These are phyloP conservation scores for Dictyophora rubrovolvata DNA, from an alignment of 768 basidiomycete species.

Conservation along the genomic window DNA sequence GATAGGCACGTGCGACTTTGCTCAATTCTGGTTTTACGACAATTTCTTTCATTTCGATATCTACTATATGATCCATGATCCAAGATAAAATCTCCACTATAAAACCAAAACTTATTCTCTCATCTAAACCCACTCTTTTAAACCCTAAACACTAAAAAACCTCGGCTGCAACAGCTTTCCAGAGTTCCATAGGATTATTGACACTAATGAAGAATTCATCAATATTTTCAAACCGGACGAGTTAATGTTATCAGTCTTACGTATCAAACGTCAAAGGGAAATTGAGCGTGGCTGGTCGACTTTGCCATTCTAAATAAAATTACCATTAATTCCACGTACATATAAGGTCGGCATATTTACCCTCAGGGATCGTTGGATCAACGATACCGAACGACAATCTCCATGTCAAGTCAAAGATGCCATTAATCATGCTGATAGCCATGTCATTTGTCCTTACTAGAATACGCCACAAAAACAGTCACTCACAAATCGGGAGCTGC, in stretches of 20 bases:
- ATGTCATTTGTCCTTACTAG: background rate
- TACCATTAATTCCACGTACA: background rate
- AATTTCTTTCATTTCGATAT: too few relatives aligned
- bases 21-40: too few relatives aligned
- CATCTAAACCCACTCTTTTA: background rate
- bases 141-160: background rate
- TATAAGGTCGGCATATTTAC: constrained; percentile 20
- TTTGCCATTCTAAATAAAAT: constrained; percentile 10
- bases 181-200: constrained; percentile 46
- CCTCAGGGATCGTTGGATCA: constrained; percentile 43
- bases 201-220: constrained; percentile 25
- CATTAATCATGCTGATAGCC: constrained; percentile 36
- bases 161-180: constrained; percentile 32
- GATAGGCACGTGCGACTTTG: too few relatives aligned
- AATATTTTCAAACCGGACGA: background rate
- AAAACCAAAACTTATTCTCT: too few relatives aligned
- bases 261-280: constrained; percentile 15
- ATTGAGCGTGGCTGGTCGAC: constrained; percentile 5
- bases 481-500: constrained; percentile 54
- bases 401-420: constrained; percentile 56
- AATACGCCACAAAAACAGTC: background rate
- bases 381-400: constrained; percentile 50
- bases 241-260: constrained; percentile 31
- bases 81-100: too few relatives aligned
- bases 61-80: too few relatives aligned